Percentiles rank a stretch among this genome's conserved stretches.
Evolutionary conservation across 1,284 basidiomycete genomes (phyloP).

Genomic region (Ganoderma sinense): DNA sequence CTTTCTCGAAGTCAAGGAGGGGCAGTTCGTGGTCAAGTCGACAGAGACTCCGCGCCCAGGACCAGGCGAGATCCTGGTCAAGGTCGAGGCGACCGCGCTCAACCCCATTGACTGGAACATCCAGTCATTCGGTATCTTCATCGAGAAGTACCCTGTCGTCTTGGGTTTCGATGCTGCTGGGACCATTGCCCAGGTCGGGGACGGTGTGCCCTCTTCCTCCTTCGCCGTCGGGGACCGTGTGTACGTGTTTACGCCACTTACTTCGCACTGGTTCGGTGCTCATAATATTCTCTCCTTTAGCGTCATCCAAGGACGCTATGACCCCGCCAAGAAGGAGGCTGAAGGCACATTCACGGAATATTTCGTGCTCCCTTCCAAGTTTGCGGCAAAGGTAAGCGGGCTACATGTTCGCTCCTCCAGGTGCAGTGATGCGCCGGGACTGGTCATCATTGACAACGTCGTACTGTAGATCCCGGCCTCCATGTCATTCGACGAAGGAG

Average conservation of each 20-base stretch:
- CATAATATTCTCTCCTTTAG: background rate
- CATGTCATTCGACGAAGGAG: slow-evolving; percentile 30
- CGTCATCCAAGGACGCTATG: background rate
- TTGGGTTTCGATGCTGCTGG: slow-evolving; percentile 58
- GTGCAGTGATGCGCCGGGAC: background rate
- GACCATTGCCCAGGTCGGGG: slow-evolving; percentile 47
- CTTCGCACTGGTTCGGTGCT: background rate
- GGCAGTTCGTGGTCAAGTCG: slow-evolving; percentile 33
- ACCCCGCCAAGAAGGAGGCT: background rate
- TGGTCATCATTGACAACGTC: background rate
- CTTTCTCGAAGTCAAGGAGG: slow-evolving; percentile 30
- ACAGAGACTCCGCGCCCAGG: slow-evolving; percentile 39
- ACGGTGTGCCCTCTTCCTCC: slow-evolving; percentile 37
- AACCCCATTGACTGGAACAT: slow-evolving; percentile 54
- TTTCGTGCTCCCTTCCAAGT: slow-evolving; percentile 35
- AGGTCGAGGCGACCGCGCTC: slow-evolving; percentile 45
- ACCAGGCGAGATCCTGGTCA: slow-evolving; percentile 49
- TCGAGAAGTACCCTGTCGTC: slow-evolving; percentile 47
- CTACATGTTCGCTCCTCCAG: background rate
- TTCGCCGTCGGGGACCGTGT: slow-evolving; percentile 52
- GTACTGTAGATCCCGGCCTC: background rate
- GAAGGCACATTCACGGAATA: slow-evolving; percentile 1
- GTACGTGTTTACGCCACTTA: slow-evolving; percentile 38
- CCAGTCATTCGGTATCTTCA: slow-evolving; percentile 39
- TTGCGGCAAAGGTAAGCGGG: background rate